Evolutionary conservation across 805 yeast genomes (phyloP).

Genomic region (Metschnikowia shivogae): DNA sequence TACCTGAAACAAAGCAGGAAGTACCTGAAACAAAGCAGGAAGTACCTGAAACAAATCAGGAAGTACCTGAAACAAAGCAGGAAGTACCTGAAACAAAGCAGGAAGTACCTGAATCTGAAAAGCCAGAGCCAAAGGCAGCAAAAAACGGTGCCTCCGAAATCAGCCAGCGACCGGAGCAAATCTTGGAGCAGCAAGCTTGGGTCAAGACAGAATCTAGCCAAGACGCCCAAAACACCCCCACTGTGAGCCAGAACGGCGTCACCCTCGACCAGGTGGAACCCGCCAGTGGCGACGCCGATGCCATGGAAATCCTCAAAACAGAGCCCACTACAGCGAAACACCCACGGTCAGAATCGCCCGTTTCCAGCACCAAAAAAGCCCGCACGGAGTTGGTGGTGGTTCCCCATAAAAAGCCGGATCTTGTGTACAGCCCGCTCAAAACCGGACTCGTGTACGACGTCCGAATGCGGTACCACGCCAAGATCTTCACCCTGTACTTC

Average conservation of each 20-base stretch:
- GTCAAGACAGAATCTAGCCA: background rate
- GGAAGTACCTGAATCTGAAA: too few species aligned
- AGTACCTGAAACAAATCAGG: too few species aligned
- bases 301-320: background rate
- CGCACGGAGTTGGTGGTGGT: slow-evolving; percentile 35
- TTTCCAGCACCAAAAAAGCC: background rate
- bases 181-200: too few species aligned
- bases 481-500: slow-evolving; percentile 83
- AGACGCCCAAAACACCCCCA: background rate
- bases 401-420: slow-evolving; percentile 59
- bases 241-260: background rate
- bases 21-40: too few species aligned
- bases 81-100: too few species aligned
- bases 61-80: too few species aligned
- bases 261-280: background rate
- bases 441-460: slow-evolving; percentile 96
- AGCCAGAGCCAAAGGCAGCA: too few species aligned
- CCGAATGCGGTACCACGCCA: slow-evolving; percentile 95
- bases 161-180: too few species aligned
- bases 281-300: background rate
- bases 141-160: too few species aligned
- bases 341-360: background rate
- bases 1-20: too few species aligned
- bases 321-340: background rate
- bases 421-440: slow-evolving; percentile 70